Evolutionary conservation across 1,139 yeast genomes (phyloP), one percentile per base, ranked within the genome.

Genomic region (Saccharomyces hybrid): DNA sequence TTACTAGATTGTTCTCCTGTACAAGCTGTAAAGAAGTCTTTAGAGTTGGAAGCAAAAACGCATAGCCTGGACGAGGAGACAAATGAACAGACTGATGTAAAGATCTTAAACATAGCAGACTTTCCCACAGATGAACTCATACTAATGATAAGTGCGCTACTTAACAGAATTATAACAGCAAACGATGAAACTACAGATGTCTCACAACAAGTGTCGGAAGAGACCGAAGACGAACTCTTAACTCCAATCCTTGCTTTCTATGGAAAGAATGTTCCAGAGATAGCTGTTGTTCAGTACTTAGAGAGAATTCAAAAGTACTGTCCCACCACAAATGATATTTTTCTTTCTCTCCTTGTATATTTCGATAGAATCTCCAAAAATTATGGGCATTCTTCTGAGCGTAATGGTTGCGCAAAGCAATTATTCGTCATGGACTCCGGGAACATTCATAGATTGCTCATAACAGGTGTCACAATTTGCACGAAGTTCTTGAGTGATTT

Each of bases 271-370:
- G 84, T 93, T 14, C 99, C 99, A 1, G 96, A 96, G 11, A 93
- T 93, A 54, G 83, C 93, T 8, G 77, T 95, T 51, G 91, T 89
- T 66, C 95, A 96, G 16, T 93, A 93, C 69, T 77, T 93, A 56
- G 81, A 90, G 46, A 82, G 99, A 65, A 95, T 93, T 31, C 80
- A 93, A 67, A 93, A 91, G 71, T 95, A 93, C 71, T 93, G 99
- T 71, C 99, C 99, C 0, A 95, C 95, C 23, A 91, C 99, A 1
- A 93, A 93, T 71, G 99, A 95, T 68, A 98, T 95, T 31, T 93
- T 91, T 69, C 75, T 93, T 52, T 85, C 96, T 38, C 73, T 95
- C 53, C 75, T 93, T 61, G 98, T 95, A 27, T 95, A 93, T 70
- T 90, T 93, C 72, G 99, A 93, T 71, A 76, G 99, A 59, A 89